Conservation (phyloP, 163 green algal genomes). For the Smithsoniella earleae region DNA sequence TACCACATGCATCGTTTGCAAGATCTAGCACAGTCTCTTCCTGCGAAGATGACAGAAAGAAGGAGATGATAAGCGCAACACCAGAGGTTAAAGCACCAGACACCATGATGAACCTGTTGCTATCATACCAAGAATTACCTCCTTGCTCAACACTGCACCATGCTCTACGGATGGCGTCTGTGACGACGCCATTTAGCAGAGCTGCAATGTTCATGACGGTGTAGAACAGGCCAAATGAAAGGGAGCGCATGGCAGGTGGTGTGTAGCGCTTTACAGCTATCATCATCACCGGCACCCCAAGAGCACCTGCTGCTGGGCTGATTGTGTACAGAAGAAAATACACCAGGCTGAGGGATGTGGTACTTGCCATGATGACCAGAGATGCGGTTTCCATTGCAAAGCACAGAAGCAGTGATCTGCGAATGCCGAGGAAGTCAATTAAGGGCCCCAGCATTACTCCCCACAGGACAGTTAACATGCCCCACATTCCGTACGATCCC, state of each 20-base stretch:
- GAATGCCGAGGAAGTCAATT: constrained; percentile 46
- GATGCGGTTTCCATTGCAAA: not conserved
- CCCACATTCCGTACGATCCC: constrained; percentile 51
- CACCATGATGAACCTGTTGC: constrained; percentile 20
- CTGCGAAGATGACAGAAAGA: not conserved
- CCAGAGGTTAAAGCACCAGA: constrained; percentile 21
- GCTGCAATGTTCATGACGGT: constrained; percentile 52
- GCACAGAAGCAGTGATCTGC: not conserved
- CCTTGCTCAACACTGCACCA: not conserved
- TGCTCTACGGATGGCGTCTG: constrained; percentile 48
- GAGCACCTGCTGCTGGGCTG: constrained; percentile 30
- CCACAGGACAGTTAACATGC: constrained; percentile 42
- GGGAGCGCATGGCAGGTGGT: constrained; percentile 31
- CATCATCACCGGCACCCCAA: constrained; percentile 51
- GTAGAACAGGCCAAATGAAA: constrained; percentile 57
- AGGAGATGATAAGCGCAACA: constrained; percentile 25
- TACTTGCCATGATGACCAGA: not conserved
- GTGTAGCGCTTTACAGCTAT: constrained; percentile 47
- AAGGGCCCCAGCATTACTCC: constrained; percentile 42
- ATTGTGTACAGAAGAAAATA: constrained; percentile 10
- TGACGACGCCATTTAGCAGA: constrained; percentile 41
- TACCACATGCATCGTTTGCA: too few species aligned
- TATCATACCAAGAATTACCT: not conserved
- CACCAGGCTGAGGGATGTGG: too few species aligned
- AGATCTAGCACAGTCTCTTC: too few species aligned